phyloP scores from a whole-genome alignment of 768 basidiomycete species.

The Krasilnikovozyma curviuscula region DNA sequence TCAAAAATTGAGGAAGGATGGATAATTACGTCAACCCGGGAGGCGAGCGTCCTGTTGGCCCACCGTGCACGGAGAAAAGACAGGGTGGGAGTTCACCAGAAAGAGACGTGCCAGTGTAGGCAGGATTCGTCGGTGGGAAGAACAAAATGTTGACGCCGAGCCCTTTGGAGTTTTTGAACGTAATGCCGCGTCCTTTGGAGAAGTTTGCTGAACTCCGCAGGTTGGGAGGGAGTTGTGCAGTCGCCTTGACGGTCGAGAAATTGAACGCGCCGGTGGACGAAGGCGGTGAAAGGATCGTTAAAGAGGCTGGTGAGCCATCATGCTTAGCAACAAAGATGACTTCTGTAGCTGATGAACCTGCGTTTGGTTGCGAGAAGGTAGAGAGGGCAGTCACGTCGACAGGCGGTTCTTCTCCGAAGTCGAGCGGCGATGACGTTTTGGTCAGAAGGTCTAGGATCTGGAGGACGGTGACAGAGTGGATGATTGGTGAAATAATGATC shows the following conservation, averaged over 20 bases:
- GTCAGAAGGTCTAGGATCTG: slow-evolving; percentile 29
- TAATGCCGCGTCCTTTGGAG: background rate
- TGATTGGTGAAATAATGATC: slow-evolving; percentile 25
- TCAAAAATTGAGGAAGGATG: background rate
- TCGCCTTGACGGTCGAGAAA: background rate
- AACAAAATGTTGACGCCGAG: slow-evolving; percentile 39
- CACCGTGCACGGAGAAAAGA: slow-evolving; percentile 48
- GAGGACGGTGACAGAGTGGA: slow-evolving; percentile 31
- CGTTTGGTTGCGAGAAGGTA: slow-evolving; percentile 8
- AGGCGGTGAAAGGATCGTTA: slow-evolving; percentile 13
- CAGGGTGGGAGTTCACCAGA: slow-evolving; percentile 46
- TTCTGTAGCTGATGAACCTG: slow-evolving; percentile 1
- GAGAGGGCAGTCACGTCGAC: background rate
- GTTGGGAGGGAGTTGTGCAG: background rate
- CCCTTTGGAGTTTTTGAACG: slow-evolving; percentile 1
- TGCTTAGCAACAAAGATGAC: background rate
- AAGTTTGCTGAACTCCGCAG: slow-evolving; percentile 1
- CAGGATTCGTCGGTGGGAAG: slow-evolving; percentile 48
- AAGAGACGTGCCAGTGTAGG: slow-evolving; percentile 34
- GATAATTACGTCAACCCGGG: background rate
- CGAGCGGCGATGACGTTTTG: slow-evolving; percentile 11
- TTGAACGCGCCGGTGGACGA: slow-evolving; percentile 5
- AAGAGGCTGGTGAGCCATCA: background rate
- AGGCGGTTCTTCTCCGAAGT: slow-evolving; percentile 6
- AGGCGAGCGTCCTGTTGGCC: slow-evolving; percentile 35